Percentiles rank a stretch among this genome's conserved stretches.
Conservation (phyloP, 2,329 filamentous ascomycete genomes). For the Penicillium crustosum region DNA sequence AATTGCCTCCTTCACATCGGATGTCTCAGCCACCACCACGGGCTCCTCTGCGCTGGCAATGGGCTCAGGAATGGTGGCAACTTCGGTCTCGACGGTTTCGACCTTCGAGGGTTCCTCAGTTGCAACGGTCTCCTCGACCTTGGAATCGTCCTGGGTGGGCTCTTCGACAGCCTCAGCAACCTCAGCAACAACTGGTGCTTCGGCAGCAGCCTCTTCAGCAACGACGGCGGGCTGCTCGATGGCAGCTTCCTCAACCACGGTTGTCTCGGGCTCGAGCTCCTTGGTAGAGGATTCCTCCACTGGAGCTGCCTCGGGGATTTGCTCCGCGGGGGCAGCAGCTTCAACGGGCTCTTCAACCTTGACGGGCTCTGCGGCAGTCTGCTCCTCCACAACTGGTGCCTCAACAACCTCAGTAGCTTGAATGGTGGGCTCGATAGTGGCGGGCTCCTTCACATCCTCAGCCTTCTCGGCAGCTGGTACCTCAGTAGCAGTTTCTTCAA, state of each 20-base stretch:
- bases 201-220: not conserved
- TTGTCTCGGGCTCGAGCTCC: slow-evolving; percentile 2
- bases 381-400: not conserved
- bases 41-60: not conserved
- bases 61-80: not conserved
- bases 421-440: not conserved
- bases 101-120: not conserved
- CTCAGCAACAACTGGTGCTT: not conserved
- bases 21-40: not conserved
- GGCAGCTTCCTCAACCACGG: not conserved
- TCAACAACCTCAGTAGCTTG: not conserved
- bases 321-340: not conserved
- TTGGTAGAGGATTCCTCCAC: not conserved
- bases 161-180: not conserved
- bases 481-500: not conserved
- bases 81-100: not conserved
- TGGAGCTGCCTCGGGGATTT: not conserved
- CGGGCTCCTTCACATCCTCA: not conserved
- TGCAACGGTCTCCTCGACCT: not conserved
- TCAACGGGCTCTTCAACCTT: not conserved
- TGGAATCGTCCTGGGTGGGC: not conserved
- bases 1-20: not conserved
- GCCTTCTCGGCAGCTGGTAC: not conserved
- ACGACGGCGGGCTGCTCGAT: not conserved
- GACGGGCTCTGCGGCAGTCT: not conserved